Evolutionary conservation across 208 protist species (phyloP), one percentile per base, ranked within the genome.

Genomic region (Lotmaria passim): DNA sequence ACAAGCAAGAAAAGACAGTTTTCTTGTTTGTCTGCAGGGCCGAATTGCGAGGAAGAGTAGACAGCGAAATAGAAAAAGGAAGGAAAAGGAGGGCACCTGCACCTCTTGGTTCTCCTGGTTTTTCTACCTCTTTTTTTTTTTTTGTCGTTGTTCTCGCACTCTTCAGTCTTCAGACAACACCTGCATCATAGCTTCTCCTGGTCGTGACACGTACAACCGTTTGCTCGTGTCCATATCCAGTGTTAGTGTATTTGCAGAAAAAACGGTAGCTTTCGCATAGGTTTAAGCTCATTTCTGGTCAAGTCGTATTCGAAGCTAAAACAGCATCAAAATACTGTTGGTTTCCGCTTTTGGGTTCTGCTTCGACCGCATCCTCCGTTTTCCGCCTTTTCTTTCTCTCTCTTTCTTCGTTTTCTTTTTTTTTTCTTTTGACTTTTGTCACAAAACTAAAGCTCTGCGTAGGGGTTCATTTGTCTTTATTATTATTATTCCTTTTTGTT

Each of bases 341-440:
- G 52, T 41, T 57, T 57, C 3, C 30, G 21, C 12, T 57, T 57
- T 26, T 57, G 52, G 52, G 15, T n/a, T 57, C 31, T 57, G 31
- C 52, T 57, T 57, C 39, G 52, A 26, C 39, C n/a, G 31, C 31
- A 41, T 57, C 17, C 17, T 57, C 21, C 38, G 19, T 48, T 34
- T 55, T 72, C 53, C 50, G 21, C 39, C 39, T 38, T 34, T 61
- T 39, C 21, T 61, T 14, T 63, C 17, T 33, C 6, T 11, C 36
- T 58, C 17, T 46, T 36, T 8, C 19, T 31, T 21, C 19, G 36
- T 17, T 30, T 59, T 48, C 12, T 47, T 7, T 33, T 55, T 21
- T 7, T 24, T 21, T 21, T 21, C 7, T 7, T 21, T n/a, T 7
- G 4, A 6, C 43, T 19, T 31, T 12, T 24, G 15, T 57, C 1